phyloP scores from a whole-genome alignment of 805 yeast genomes.

The Yarrowia sp. region DNA sequence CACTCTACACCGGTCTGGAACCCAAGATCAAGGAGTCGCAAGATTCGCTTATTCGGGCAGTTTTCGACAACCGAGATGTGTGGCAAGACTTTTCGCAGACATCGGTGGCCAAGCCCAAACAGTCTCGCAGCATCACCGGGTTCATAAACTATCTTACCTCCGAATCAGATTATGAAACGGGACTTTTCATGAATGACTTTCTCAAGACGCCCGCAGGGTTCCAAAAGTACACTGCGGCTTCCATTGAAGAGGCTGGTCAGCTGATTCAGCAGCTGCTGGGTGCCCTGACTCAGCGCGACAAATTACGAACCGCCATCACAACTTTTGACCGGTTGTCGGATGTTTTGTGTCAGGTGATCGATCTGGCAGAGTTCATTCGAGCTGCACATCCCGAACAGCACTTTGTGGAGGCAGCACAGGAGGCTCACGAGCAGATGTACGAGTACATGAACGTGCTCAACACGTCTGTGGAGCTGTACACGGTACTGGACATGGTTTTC shows the following conservation, averaged over 20 bases:
- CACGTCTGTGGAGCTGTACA: slow-evolving; percentile 72
- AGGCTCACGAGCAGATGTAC: slow-evolving; percentile 82
- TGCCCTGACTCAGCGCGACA: slow-evolving; percentile 28
- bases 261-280: slow-evolving; percentile 57
- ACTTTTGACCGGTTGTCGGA: slow-evolving; percentile 84
- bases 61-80: slow-evolving; percentile 31
- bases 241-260: slow-evolving; percentile 62
- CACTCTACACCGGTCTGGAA: slow-evolving; percentile 1
- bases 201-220: slow-evolving; percentile 71
- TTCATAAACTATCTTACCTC: slow-evolving; percentile 26
- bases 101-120: background rate
- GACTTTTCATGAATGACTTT: slow-evolving; percentile 73
- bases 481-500: slow-evolving; percentile 57
- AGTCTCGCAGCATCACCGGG: background rate
- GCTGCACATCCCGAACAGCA: slow-evolving; percentile 76
- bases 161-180: slow-evolving; percentile 42
- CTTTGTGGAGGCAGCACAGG: slow-evolving; percentile 79
- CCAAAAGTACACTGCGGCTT: slow-evolving; percentile 58
- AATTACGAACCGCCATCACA: slow-evolving; percentile 51
- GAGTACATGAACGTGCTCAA: slow-evolving; percentile 92
- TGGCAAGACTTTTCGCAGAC: slow-evolving; percentile 28
- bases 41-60: slow-evolving; percentile 32
- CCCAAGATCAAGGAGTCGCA: slow-evolving; percentile 28
- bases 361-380: slow-evolving; percentile 86
- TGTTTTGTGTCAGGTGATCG: slow-evolving; percentile 85